phyloP scores from a whole-genome alignment of 768 basidiomycete species.

The Saitozyma sp. region DNA sequence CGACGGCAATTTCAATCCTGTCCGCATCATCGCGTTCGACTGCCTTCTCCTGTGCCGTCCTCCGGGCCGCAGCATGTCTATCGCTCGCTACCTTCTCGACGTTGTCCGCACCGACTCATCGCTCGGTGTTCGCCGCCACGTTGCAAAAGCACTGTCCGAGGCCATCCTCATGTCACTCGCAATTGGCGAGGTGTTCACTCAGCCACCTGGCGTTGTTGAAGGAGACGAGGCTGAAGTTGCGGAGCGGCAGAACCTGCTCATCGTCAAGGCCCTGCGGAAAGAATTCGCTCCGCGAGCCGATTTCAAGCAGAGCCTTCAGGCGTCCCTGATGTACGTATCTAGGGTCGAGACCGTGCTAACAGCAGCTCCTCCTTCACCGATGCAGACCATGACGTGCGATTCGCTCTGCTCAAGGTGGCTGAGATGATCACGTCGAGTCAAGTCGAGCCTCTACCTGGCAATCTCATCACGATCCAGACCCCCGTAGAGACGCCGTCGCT shows the following conservation, averaged over 20 bases:
- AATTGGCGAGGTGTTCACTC: conserved; percentile 73
- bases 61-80: conserved; percentile 76
- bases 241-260: conserved; percentile 65
- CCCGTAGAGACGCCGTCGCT: conserved; percentile 63
- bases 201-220: conserved; percentile 61
- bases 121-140: conserved; percentile 76
- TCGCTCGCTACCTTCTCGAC: conserved; percentile 83
- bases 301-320: conserved; percentile 76
- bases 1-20: conserved; percentile 89
- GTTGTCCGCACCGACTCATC: conserved; percentile 86
- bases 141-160: conserved; percentile 80
- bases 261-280: conserved; percentile 84
- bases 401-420: conserved; percentile 86
- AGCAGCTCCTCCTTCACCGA: background rate
- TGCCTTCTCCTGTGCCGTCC: conserved; percentile 73
- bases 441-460: conserved; percentile 81
- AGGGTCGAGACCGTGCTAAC: background rate
- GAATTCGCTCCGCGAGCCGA: conserved; percentile 74
- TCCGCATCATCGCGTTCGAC: conserved; percentile 91
- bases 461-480: conserved; percentile 74
- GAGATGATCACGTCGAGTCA: conserved; percentile 81
- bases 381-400: conserved; percentile 81
- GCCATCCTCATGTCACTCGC: conserved; percentile 81
- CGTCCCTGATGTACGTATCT: conserved; percentile 69
- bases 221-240: conserved; percentile 51